A percentile compares a stretch with the other conserved stretches of the same genome.
These are phyloP conservation scores for Curvularia sp. DNA, from an alignment of 2,329 filamentous ascomycete genomes.

Conservation along the genomic window DNA sequence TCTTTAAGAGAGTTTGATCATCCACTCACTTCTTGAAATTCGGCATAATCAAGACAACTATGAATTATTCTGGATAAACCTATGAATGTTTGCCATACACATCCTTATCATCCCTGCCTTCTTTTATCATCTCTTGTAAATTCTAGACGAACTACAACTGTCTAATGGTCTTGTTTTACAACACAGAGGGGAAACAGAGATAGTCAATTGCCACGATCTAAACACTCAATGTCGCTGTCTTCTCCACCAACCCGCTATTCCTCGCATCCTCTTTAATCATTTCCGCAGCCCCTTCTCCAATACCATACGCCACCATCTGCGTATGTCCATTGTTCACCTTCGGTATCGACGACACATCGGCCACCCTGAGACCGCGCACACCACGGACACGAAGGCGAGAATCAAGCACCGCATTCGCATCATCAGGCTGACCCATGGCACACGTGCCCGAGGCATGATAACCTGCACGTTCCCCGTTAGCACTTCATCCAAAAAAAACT, in stretches of 20 bases:
- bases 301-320: constrained; percentile 47
- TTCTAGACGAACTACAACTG: background rate
- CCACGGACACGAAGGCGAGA: constrained; percentile 38
- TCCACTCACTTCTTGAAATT: background rate
- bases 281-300: constrained; percentile 44
- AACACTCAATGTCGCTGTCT: background rate
- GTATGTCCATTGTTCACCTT: constrained; percentile 43
- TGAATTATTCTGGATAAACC: background rate
- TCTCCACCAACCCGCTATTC: background rate
- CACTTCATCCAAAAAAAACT: no score
- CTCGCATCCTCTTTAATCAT: constrained; percentile 39
- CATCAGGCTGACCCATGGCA: constrained; percentile 57
- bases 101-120: background rate
- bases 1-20: background rate
- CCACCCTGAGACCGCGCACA: constrained; percentile 37
- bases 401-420: constrained; percentile 49
- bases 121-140: background rate
- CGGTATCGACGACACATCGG: constrained; percentile 37
- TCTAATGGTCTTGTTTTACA: background rate
- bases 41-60: background rate
- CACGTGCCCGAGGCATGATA: constrained; percentile 65
- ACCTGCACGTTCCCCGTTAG: constrained; percentile 32
- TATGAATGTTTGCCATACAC: background rate
- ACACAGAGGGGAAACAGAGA: background rate
- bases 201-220: background rate